A percentile compares a stretch with the other conserved stretches of the same genome.
These are phyloP conservation scores for Claviceps sorghi DNA, from an alignment of 2,329 filamentous ascomycete genomes.

Conservation along the genomic window DNA sequence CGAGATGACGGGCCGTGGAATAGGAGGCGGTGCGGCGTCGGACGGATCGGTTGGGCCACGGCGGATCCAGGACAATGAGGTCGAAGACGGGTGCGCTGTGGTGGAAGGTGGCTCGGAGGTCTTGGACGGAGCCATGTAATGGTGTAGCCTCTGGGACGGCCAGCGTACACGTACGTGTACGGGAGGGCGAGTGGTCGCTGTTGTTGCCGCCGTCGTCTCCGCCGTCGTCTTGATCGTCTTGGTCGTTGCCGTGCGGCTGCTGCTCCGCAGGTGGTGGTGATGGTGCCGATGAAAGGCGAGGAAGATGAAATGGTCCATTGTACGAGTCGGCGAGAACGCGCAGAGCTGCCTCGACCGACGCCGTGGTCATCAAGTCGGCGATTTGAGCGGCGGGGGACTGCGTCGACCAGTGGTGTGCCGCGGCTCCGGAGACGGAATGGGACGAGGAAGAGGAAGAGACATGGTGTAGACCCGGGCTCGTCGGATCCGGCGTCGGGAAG, in stretches of 20 bases:
- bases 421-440: background rate
- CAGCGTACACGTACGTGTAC: background rate
- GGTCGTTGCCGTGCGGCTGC: background rate
- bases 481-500: constrained; percentile 37
- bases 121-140: constrained; percentile 34
- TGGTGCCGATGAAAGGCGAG: constrained; percentile 18
- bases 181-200: background rate
- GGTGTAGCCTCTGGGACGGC: constrained; percentile 27
- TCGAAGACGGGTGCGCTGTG: constrained; percentile 40
- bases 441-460: background rate
- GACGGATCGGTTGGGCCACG: constrained; percentile 69
- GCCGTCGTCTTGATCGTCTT: background rate
- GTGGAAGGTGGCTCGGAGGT: constrained; percentile 25
- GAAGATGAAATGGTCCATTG: constrained; percentile 31
- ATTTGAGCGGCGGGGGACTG: constrained; percentile 32
- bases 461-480: constrained; percentile 1
- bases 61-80: constrained; percentile 59
- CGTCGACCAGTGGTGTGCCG: constrained; percentile 17
- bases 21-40: constrained; percentile 41
- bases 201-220: background rate
- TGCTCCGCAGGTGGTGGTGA: background rate
- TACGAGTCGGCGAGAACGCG: constrained; percentile 20
- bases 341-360: constrained; percentile 30
- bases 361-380: constrained; percentile 38
- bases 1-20: constrained; percentile 28